Percentiles rank a stretch among this genome's conserved stretches.
These are phyloP conservation scores for Magnusiomyces suaveolens DNA, from an alignment of 1,139 yeast genomes.

Conservation along the genomic window DNA sequence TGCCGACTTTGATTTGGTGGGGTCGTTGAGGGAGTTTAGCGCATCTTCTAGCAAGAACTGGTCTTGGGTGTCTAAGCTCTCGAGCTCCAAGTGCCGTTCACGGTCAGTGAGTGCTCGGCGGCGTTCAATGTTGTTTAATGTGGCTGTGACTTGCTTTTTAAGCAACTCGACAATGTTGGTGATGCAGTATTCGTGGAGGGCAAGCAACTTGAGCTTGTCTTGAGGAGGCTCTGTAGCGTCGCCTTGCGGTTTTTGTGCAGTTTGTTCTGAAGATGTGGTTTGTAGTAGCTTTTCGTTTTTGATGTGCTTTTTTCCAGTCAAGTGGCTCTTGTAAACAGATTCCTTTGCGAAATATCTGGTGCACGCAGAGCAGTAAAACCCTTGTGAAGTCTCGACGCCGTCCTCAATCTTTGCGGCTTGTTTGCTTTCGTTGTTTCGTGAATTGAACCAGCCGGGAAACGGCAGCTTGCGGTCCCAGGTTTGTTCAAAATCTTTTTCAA, in stretches of 20 bases:
- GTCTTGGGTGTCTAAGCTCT: constrained; percentile 34
- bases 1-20: constrained; percentile 13
- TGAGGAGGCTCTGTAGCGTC: constrained; percentile 10
- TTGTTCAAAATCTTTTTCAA: constrained; percentile 32
- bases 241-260: background rate
- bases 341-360: constrained; percentile 52
- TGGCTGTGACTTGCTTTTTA: constrained; percentile 36
- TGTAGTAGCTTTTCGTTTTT: constrained; percentile 34
- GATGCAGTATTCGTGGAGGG: constrained; percentile 34
- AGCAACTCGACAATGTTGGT: constrained; percentile 33
- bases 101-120: constrained; percentile 62
- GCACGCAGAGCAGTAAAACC: constrained; percentile 52
- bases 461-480: constrained; percentile 24
- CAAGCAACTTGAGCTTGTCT: constrained; percentile 14
- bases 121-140: constrained; percentile 58
- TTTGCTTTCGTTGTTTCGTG: background rate
- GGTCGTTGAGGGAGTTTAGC: background rate
- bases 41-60: constrained; percentile 1
- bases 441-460: constrained; percentile 18
- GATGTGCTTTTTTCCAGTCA: constrained; percentile 66
- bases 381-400: constrained; percentile 13
- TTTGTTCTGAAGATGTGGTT: background rate
- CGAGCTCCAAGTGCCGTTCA: constrained; percentile 52
- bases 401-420: constrained; percentile 5
- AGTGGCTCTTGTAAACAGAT: constrained; percentile 60